Base-by-base conservation (phyloP, 306 rosid species). In the Trichosanthes truncata region DNA sequence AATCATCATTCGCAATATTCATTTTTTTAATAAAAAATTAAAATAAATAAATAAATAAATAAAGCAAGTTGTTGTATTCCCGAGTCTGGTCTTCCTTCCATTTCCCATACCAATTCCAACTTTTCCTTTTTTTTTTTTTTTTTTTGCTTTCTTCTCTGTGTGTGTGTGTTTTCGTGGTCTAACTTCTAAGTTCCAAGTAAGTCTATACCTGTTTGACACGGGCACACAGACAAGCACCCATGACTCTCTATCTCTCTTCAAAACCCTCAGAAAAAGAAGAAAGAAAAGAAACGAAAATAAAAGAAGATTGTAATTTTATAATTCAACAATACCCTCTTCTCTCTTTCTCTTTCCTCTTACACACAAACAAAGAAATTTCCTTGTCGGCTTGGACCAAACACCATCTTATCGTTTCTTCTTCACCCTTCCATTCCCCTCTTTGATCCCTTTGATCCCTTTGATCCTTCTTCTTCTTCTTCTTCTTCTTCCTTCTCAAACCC, bases 301-400 rank as follows among this genome's bases (percentile, higher is more conserved):
- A 7, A 40, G 6, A 52, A 52, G 9, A 20, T 63, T 59, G 17
- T 59, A 23, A 23, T 36, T 36, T 18, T 61, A 26, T 25, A 13
- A 63, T 29, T 63, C 5, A 63, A 63, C 71, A 31, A 63, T 26
- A 33, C 36, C 11, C 38, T 59, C 66, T 25, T 25, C 25, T 17
- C 11, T 17, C 29, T 66, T 6, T 60, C 66, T 60, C 66, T 60
- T 10, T 66, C 46, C 49, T 36, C 46, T 72, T 72, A 51, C 78
- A 49, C 78, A 49, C 40, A 78, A 86, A 86, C 81, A 79, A 84
- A 78, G 79, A 82, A 63, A 83, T 82, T 89, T 83, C 83, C 80
- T 86, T 94, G 98, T 94, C 97, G 97, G 97, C 93, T 85, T 90
- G 88, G 80, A 84, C 93, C 96, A 89, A 94, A 90, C 97, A 94